Base-by-base conservation (phyloP, 768 basidiomycete genomes). In the Agrocybe pediades region DNA sequence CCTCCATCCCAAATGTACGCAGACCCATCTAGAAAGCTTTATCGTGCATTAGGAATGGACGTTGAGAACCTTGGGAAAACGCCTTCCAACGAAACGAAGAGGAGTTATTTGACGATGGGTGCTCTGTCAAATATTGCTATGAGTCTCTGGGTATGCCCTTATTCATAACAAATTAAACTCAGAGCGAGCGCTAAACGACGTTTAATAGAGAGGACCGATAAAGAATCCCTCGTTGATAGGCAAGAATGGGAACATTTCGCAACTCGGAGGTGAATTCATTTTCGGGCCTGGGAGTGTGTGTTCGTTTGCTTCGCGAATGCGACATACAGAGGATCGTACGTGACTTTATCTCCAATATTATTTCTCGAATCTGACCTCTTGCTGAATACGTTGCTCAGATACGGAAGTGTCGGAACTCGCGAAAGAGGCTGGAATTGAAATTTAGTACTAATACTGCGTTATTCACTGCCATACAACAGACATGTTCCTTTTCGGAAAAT, bases 261-360 rank as follows among this genome's bases (percentile, higher is more conserved):
- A 88, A 62, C 67, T 85, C 0, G 85, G 85, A 4, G 85, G 84
- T 2, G 85, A 88, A 21, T 86, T 86, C 48, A 65, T 88, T 11
- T 71, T 87, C 45, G 82, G 81, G 19, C 81, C 83, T 17, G 83
- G 77, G 4, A 69, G 72, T 36, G 48, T 64, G 21, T 86, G 83
- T 58, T 62, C 68, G 0, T 85, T 82, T 54, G 81, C 79, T 7
- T 77, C 73, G 27, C 71, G 83, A 6, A 86, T 87, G 86, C 71
- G 75, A 53, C 77, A 87, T 55, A 81, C 84, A 0, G 78, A 85
- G 64, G 85, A 86, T 65, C 85, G 71, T 85, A 70, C 63, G 74
- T 66, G 17, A n/a, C 3, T 64, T 67, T 51, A 60, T 59, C n/a
- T 66, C 57, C 15, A n/a, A 25, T 24, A 40, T 39, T 62, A 9